A percentile compares a stretch with the other conserved stretches of the same genome.
phyloP scores from a whole-genome alignment of 2,329 filamentous ascomycete genomes.

The Scolecobasidium constrictum region DNA sequence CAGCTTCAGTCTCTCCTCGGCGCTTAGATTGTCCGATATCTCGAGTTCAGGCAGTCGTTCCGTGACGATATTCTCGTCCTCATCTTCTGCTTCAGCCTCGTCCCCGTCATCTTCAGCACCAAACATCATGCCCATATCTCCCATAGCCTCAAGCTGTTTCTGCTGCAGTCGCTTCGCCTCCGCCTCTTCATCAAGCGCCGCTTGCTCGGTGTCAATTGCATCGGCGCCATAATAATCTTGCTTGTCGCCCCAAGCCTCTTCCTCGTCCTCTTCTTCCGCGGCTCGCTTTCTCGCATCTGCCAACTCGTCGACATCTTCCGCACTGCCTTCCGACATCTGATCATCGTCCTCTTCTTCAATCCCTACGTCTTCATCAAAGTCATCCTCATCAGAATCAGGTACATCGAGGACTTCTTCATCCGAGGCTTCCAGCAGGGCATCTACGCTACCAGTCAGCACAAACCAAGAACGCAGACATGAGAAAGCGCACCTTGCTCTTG shows the following conservation, averaged over 20 bases:
- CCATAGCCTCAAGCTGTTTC: constrained; percentile 83
- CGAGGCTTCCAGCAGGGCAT: constrained; percentile 45
- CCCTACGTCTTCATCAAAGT: constrained; percentile 22
- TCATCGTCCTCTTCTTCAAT: constrained; percentile 14
- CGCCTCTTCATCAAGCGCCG: constrained; percentile 80
- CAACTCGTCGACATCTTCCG: neutral
- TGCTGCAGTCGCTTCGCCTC: constrained; percentile 82
- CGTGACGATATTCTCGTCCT: constrained; percentile 50
- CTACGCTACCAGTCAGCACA: no score
- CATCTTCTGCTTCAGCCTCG: constrained; percentile 36
- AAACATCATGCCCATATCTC: constrained; percentile 85
- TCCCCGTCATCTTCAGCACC: constrained; percentile 59
- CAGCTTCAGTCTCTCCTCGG: constrained; percentile 64
- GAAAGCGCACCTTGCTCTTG: constrained; percentile 52
- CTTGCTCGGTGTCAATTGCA: constrained; percentile 55
- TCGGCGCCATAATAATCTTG: constrained; percentile 93
- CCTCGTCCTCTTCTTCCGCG: constrained; percentile 41
- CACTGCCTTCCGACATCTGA: constrained; percentile 36
- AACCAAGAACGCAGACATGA: no score
- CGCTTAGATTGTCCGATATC: constrained; percentile 67
- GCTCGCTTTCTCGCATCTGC: neutral
- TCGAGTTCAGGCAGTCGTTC: constrained; percentile 79
- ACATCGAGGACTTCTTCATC: constrained; percentile 54
- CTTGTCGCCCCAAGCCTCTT: constrained; percentile 74
- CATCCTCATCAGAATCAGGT: constrained; percentile 27